phyloP scores from a whole-genome alignment of 2,329 filamentous ascomycete species.

The Verticillium zaregamsianum region DNA sequence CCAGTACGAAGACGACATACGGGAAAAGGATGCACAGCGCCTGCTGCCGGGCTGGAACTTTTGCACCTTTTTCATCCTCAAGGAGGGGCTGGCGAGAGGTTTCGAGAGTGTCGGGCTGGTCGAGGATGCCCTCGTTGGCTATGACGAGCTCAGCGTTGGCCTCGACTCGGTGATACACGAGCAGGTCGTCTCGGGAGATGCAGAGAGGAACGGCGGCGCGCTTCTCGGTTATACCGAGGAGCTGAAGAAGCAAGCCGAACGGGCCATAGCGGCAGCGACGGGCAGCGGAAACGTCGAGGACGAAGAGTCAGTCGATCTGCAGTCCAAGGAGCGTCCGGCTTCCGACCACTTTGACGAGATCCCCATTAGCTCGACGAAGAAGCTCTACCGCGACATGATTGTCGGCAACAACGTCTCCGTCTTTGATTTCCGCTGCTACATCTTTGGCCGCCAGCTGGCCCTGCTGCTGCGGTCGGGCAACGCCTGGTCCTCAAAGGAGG shows the following conservation, averaged over 20 bases:
- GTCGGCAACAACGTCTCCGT: constrained; percentile 91
- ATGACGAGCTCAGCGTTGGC: constrained; percentile 88
- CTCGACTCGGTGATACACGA: constrained; percentile 80
- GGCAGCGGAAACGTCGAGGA: constrained; percentile 26
- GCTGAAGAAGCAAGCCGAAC: constrained; percentile 56
- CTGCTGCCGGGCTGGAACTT: constrained; percentile 96
- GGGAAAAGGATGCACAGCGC: constrained; percentile 85
- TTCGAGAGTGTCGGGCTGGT: constrained; percentile 96
- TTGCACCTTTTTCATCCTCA: constrained; percentile 97
- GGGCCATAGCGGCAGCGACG: constrained; percentile 37
- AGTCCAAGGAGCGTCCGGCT: constrained; percentile 30
- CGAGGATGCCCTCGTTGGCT: constrained; percentile 90
- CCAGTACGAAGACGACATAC: constrained; percentile 96
- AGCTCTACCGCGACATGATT: constrained; percentile 88
- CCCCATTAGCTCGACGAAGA: constrained; percentile 60
- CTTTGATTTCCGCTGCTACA: constrained; percentile 92
- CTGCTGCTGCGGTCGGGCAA: constrained; percentile 82
- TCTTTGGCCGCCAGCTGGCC: constrained; percentile 84
- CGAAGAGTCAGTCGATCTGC: constrained; percentile 45
- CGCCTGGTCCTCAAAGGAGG: constrained; percentile 57
- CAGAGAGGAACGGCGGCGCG: constrained; percentile 65
- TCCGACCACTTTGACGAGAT: constrained; percentile 50
- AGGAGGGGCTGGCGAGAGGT: constrained; percentile 87
- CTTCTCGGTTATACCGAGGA: constrained; percentile 72
- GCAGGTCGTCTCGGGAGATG: constrained; percentile 54